Evolutionary conservation across 2,329 filamentous ascomycete genomes (phyloP).

Genomic region (Colletotrichum somersetense): DNA sequence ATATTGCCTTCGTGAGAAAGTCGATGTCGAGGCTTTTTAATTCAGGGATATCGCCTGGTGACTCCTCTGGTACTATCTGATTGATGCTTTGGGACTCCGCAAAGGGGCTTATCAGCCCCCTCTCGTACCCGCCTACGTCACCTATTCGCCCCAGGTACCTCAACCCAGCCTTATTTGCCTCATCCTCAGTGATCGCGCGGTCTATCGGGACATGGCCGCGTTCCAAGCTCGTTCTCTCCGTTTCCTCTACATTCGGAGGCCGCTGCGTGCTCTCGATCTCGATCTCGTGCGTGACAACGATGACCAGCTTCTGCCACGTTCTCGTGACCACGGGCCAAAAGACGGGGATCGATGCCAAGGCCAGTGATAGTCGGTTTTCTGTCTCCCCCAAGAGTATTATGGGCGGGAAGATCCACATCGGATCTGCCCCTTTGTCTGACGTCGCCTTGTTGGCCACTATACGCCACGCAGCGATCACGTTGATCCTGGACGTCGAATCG

Average conservation of each 20-base stretch:
- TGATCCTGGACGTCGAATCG: background rate
- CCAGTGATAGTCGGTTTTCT: conserved; percentile 17
- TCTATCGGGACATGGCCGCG: background rate
- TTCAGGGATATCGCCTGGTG: background rate
- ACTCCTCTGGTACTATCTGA: background rate
- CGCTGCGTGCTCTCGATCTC: conserved; percentile 12
- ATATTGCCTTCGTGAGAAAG: background rate
- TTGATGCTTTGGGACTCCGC: background rate
- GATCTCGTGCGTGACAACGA: conserved; percentile 24
- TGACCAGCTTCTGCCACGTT: conserved; percentile 12
- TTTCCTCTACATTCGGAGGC: background rate
- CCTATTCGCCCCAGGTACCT: conserved; percentile 8
- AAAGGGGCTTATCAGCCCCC: conserved; percentile 26
- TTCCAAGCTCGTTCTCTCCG: background rate
- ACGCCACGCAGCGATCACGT: conserved; percentile 12
- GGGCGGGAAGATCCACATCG: conserved; percentile 6
- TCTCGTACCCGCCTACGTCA: conserved; percentile 8
- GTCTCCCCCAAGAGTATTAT: conserved; percentile 27
- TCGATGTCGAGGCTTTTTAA: background rate
- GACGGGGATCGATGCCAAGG: conserved; percentile 23
- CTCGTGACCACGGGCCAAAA: conserved; percentile 27
- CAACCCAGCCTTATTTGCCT: conserved; percentile 15
- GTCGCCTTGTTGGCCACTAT: conserved; percentile 28
- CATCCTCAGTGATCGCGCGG: background rate
- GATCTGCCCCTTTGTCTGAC: conserved; percentile 4